Percentiles rank a stretch among this genome's conserved stretches.
Conservation (phyloP, 1,139 yeast genomes). For the Nakaseomyces delphensis region DNA sequence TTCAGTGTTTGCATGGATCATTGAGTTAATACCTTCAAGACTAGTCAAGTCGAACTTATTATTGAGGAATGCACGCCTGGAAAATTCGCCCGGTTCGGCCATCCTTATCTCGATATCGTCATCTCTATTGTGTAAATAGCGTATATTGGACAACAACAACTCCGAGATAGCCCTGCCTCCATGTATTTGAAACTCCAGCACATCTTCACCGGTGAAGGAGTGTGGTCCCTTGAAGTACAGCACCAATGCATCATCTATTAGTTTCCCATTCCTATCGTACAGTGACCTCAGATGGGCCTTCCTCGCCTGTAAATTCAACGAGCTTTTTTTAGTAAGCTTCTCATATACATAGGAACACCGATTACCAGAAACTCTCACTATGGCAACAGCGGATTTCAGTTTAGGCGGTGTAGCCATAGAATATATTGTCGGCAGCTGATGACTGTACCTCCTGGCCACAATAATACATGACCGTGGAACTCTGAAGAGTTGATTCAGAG, state of each 20-base stretch:
- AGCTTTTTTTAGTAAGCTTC: slow-evolving; percentile 37
- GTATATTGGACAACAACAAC: slow-evolving; percentile 60
- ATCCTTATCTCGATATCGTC: slow-evolving; percentile 47
- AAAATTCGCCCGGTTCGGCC: slow-evolving; percentile 92
- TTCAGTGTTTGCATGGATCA: slow-evolving; percentile 94
- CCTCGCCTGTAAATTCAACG: slow-evolving; percentile 40
- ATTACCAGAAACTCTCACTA: slow-evolving; percentile 74
- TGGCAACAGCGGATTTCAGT: slow-evolving; percentile 71
- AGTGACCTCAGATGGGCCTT: slow-evolving; percentile 49
- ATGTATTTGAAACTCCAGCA: slow-evolving; percentile 79
- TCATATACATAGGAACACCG: slow-evolving; percentile 37
- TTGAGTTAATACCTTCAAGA: slow-evolving; percentile 79
- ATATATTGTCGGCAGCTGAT: slow-evolving; percentile 54
- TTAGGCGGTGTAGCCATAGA: slow-evolving; percentile 83
- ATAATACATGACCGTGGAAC: background rate
- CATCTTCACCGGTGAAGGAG: slow-evolving; percentile 92
- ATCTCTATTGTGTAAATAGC: slow-evolving; percentile 36
- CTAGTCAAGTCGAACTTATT: slow-evolving; percentile 67
- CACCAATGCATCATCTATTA: slow-evolving; percentile 72
- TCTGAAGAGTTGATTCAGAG: background rate
- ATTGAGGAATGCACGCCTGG: slow-evolving; percentile 70
- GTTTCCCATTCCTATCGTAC: slow-evolving; percentile 29
- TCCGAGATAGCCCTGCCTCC: slow-evolving; percentile 85
- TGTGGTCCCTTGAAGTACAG: slow-evolving; percentile 62
- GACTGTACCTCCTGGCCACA: slow-evolving; percentile 7